A percentile compares a stretch with the other conserved stretches of the same genome.
phyloP scores from a whole-genome alignment of 2,329 filamentous ascomycete species.

The Elsinoe australis region DNA sequence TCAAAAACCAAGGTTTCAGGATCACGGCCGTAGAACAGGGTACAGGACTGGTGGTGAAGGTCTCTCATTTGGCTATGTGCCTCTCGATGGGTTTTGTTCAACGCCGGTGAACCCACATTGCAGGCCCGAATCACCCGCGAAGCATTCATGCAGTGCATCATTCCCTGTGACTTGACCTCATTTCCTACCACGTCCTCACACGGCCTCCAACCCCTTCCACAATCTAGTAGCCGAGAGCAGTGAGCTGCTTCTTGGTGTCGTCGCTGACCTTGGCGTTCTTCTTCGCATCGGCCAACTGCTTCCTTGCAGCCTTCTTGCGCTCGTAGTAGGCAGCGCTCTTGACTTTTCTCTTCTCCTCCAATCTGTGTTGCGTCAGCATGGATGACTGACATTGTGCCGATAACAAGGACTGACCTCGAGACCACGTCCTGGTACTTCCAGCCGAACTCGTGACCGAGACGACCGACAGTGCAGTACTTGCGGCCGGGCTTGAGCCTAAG shows the following conservation, averaged over 20 bases:
- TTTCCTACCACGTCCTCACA: not conserved
- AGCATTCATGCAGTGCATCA: conserved; percentile 16
- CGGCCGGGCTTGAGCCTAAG: conserved; percentile 95
- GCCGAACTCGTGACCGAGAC: conserved; percentile 97
- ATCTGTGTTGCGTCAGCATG: conserved; percentile 47
- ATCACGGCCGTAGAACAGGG: too few relatives aligned
- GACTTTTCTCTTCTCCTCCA: conserved; percentile 99
- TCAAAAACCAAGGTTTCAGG: not conserved
- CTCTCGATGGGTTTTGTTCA: conserved; percentile 10
- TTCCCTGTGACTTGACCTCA: conserved; percentile 15
- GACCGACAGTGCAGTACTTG: conserved; percentile 99
- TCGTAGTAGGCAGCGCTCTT: conserved; percentile 99
- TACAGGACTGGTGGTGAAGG: too few relatives aligned
- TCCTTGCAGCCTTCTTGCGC: conserved; percentile 95
- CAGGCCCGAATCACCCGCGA: conserved; percentile 17
- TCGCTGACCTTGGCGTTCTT: conserved; percentile 80
- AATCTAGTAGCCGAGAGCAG: conserved; percentile 80
- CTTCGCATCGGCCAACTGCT: conserved; percentile 86
- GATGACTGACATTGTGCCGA: not conserved
- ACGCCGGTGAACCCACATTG: conserved; percentile 8
- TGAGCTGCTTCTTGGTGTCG: conserved; percentile 82
- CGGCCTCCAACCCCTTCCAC: conserved; percentile 1
- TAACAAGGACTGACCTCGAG: conserved; percentile 72
- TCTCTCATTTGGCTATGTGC: conserved; percentile 13
- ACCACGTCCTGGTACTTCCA: conserved; percentile 99